Conservation (phyloP, 257 asterid species). For the Solanum paucissectum region DNA sequence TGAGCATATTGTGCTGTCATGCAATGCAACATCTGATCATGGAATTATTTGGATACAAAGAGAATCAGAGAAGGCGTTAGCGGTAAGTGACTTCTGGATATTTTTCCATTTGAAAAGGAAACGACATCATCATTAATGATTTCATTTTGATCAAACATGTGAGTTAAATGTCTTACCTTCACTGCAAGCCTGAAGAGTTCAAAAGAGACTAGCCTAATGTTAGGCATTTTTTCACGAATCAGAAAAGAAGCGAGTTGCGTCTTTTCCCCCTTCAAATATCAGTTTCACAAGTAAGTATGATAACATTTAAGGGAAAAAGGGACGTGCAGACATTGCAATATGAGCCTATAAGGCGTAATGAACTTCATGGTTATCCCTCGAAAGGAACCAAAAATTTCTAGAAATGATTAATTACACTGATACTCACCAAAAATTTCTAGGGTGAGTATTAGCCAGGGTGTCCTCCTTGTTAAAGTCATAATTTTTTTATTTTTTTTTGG, state of each 20-base stretch:
- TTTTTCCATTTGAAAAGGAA: background rate
- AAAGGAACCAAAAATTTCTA: background rate
- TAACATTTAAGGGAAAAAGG: background rate
- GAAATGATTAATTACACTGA: background rate
- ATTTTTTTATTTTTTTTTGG: background rate
- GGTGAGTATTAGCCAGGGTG: background rate
- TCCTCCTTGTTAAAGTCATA: background rate
- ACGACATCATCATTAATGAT: background rate
- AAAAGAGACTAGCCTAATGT: background rate
- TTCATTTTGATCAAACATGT: background rate
- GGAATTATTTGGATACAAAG: slow-evolving; percentile 84
- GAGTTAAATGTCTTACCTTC: background rate
- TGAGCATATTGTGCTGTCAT: slow-evolving; percentile 85
- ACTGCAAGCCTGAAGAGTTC: background rate
- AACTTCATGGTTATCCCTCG: background rate
- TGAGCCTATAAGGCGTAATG: background rate
- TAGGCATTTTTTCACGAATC: background rate
- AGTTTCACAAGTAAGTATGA: background rate
- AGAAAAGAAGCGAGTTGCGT: background rate
- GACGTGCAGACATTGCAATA: background rate
- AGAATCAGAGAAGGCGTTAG: slow-evolving; percentile 72
- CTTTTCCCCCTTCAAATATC: background rate
- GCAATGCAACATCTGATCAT: slow-evolving; percentile 92
- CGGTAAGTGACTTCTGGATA: slow-evolving; percentile 29
- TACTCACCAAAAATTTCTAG: no score